Evolutionary conservation across 805 yeast genomes (phyloP), one percentile per base, ranked within the genome.

Genomic region (Kurtzmaniella cleridarum): DNA sequence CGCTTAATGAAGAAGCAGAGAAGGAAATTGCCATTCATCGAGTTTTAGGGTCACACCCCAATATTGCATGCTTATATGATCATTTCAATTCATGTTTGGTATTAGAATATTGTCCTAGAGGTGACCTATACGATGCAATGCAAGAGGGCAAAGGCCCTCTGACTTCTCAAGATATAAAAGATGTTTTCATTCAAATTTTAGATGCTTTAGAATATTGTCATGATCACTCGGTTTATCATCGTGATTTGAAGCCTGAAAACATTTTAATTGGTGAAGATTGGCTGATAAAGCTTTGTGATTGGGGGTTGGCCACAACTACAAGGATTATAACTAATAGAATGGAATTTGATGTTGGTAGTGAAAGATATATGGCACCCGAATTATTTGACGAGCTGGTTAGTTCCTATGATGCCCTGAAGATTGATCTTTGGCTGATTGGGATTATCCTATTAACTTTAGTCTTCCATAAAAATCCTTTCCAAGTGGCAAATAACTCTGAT

Each of bases 291-390:
- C 57, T 76, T 29, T 75, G 81, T 39, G 81, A 76, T 56, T 76
- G 79, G 71, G 81, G 81, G 1, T 61, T 76, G 45, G 80, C 81
- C 2, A 75, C 81, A 3, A 74, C 75, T 24, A 57, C 62, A 26
- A 64, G 66, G 34, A 60, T 64, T 34, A 80, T 86, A 50, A 62
- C 76, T 27, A 89, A 87, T 53, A 56, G 48, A 17, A 51, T 46
- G 35, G 73, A 67, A 42, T 84, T 88, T 57, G 95, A 86, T 44
- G 84, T 87, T 42, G 96, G 96, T 17, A 78, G 87, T 39, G 95
- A 87, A 61, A 72, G 95, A 45, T 89, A 89, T 60, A 89, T 89
- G 97, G 95, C 96, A 0, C 97, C 97, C 1, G 97, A 89, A 55
- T 63, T 88, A 41, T 81, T 88, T 54, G 95, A 88, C 39, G 48